Percentiles rank a stretch among this genome's conserved stretches.
phyloP scores from a whole-genome alignment of 2,329 filamentous ascomycete species.

The Penicillium brasilianum region DNA sequence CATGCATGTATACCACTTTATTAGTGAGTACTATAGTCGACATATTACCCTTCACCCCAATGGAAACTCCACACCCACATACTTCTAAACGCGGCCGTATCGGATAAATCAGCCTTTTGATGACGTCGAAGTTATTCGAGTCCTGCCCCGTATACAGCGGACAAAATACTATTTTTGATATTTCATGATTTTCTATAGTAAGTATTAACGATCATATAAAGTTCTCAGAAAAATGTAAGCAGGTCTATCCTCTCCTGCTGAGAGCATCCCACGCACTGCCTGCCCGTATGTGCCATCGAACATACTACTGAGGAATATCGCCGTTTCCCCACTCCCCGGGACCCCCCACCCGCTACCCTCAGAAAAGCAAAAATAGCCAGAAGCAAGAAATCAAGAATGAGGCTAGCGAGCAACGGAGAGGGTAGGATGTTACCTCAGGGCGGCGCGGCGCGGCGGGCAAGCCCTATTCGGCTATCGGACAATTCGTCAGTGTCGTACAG shows the following conservation, averaged over 20 bases:
- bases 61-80: background rate
- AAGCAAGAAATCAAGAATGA: slow-evolving; percentile 3
- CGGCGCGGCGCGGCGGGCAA: slow-evolving; percentile 14
- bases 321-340: background rate
- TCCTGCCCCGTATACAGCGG: slow-evolving; percentile 10
- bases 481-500: slow-evolving; percentile 28
- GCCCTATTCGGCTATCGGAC: slow-evolving; percentile 24
- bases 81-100: background rate
- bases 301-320: slow-evolving; percentile 21
- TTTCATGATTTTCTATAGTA: too few relatives aligned
- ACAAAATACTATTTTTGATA: background rate
- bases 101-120: slow-evolving; percentile 19
- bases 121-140: slow-evolving; percentile 21
- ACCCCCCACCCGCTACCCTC: background rate
- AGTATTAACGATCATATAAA: background rate
- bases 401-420: background rate
- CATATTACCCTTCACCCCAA: background rate
- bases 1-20: background rate
- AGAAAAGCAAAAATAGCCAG: background rate
- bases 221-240: background rate
- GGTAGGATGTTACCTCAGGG: slow-evolving; percentile 27
- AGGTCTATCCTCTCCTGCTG: background rate
- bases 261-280: background rate
- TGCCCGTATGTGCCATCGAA: slow-evolving; percentile 17
- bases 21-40: background rate